A percentile compares a stretch with the other conserved stretches of the same genome.
Evolutionary conservation across 345 rosid genomes (phyloP).

Genomic region (Hibiscus tridactylites): DNA sequence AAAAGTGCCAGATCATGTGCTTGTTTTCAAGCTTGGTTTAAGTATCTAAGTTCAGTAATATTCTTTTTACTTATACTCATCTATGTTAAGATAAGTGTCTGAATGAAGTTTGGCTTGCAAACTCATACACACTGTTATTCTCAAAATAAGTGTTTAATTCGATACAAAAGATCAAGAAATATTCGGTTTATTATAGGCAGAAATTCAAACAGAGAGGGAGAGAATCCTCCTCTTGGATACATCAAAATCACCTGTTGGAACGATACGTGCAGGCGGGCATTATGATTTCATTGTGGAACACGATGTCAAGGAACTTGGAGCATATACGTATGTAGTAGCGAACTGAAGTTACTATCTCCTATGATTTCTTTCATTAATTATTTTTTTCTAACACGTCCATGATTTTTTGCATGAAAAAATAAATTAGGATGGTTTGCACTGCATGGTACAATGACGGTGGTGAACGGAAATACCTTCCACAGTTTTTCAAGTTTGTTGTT

Average conservation of each 20-base stretch:
- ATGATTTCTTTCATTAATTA: neutral
- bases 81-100: neutral
- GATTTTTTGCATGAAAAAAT: neutral
- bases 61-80: neutral
- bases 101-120: neutral
- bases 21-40: neutral
- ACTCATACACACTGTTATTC: neutral
- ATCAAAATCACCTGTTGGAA: conserved; percentile 77
- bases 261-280: conserved; percentile 76
- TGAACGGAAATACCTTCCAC: conserved; percentile 92
- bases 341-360: neutral
- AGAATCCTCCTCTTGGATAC: conserved; percentile 81
- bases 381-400: neutral
- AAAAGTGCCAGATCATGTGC: neutral
- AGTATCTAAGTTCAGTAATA: neutral
- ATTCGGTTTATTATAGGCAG: conserved; percentile 54
- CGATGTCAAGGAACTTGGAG: conserved; percentile 97
- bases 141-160: neutral
- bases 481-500: conserved; percentile 86
- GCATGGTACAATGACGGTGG: conserved; percentile 80
- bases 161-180: neutral
- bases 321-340: conserved; percentile 61
- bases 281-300: conserved; percentile 96
- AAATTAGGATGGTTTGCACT: conserved; percentile 78
- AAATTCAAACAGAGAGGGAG: conserved; percentile 91